These are phyloP conservation scores for Leptographium procerum DNA, from an alignment of 2,329 filamentous ascomycete genomes.

Conservation along the genomic window DNA sequence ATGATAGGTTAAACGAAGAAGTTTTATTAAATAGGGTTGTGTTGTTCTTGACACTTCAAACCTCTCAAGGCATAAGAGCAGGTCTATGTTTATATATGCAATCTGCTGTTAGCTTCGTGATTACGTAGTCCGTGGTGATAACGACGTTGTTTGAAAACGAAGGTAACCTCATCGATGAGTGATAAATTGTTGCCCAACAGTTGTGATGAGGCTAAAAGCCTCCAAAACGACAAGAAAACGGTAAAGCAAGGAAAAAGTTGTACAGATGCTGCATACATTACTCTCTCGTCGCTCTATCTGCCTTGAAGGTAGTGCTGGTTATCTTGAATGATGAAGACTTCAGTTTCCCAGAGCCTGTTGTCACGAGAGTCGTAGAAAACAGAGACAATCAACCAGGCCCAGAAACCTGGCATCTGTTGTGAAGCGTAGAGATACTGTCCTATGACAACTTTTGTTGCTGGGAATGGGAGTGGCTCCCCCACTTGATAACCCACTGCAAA, in stretches of 20 bases:
- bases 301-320: neutral
- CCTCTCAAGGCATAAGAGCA: neutral
- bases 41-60: too few species aligned
- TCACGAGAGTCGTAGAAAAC: constrained; percentile 33
- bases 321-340: constrained; percentile 24
- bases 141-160: neutral
- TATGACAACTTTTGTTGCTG: constrained; percentile 33
- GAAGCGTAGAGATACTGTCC: constrained; percentile 27
- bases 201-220: neutral
- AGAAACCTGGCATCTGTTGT: constrained; percentile 19
- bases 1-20: too few species aligned
- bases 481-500: neutral
- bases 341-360: constrained; percentile 32
- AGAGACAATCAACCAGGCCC: constrained; percentile 35
- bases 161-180: neutral
- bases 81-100: neutral
- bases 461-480: constrained; percentile 23
- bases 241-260: neutral
- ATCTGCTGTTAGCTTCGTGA: neutral
- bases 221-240: too few species aligned
- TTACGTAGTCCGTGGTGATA: neutral
- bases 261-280: too few species aligned
- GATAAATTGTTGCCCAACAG: neutral
- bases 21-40: too few species aligned
- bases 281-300: neutral